These are phyloP conservation scores for Entomortierella chlamydospora DNA, from an alignment of 192 early-diverging fungal species.

Conservation along the genomic window DNA sequence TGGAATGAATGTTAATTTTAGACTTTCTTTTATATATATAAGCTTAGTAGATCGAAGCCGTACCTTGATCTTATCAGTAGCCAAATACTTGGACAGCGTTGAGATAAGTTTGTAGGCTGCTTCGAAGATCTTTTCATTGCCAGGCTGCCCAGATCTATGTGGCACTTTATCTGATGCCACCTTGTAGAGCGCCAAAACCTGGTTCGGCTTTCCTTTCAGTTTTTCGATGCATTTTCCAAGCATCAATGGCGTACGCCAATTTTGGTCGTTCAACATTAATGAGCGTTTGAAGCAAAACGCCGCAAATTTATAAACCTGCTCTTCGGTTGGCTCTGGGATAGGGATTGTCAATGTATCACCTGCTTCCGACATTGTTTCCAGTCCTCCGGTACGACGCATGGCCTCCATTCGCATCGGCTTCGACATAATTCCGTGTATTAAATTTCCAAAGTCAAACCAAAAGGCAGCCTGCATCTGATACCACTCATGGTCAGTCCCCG, in stretches of 20 bases:
- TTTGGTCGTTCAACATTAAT: constrained; percentile 38
- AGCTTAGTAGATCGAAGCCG: background rate
- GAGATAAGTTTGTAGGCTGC: constrained; percentile 69
- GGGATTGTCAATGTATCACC: constrained; percentile 17
- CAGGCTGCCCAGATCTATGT: constrained; percentile 48
- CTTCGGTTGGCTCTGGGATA: constrained; percentile 39
- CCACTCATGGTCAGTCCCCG: constrained; percentile 29
- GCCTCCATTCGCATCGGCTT: constrained; percentile 65
- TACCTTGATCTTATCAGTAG: constrained; percentile 61
- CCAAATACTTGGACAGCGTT: constrained; percentile 66
- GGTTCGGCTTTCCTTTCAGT: constrained; percentile 54
- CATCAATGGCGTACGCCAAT: constrained; percentile 55
- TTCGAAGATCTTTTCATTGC: constrained; percentile 72
- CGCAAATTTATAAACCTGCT: constrained; percentile 57
- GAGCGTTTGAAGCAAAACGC: constrained; percentile 54
- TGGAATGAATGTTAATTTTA: too few species aligned
- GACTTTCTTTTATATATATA: too few species aligned
- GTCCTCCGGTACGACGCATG: constrained; percentile 32
- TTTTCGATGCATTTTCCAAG: constrained; percentile 67
- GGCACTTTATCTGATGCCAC: constrained; percentile 48
- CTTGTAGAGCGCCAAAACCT: constrained; percentile 56
- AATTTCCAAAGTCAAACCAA: constrained; percentile 64
- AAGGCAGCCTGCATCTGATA: constrained; percentile 46
- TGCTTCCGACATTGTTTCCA: constrained; percentile 20
- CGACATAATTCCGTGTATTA: constrained; percentile 60